Evolutionary conservation across 1,284 basidiomycete genomes (phyloP).

Genomic region (Apiotrichum gamsii): DNA sequence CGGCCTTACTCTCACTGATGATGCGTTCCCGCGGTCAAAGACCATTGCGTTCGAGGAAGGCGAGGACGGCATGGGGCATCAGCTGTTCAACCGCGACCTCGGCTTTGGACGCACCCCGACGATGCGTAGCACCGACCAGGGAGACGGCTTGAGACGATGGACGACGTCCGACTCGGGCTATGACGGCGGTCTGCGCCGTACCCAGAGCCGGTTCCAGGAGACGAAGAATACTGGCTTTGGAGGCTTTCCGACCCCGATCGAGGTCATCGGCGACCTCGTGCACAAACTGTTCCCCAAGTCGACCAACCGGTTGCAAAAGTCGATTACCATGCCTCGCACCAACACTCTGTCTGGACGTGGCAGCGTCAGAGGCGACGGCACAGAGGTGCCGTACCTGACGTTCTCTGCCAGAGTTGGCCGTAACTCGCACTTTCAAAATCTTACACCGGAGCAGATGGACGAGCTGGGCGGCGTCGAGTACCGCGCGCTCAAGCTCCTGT

Average conservation of each 20-base stretch:
- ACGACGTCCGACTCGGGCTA: slow-evolving; percentile 19
- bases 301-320: slow-evolving; percentile 54
- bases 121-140: slow-evolving; percentile 20
- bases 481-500: slow-evolving; percentile 69
- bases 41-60: slow-evolving; percentile 56
- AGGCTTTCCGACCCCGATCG: slow-evolving; percentile 78
- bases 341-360: slow-evolving; percentile 53
- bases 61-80: slow-evolving; percentile 24
- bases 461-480: slow-evolving; percentile 94
- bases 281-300: slow-evolving; percentile 57
- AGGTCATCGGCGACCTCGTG: slow-evolving; percentile 54
- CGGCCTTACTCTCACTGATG: neutral
- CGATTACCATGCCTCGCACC: slow-evolving; percentile 66
- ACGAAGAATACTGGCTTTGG: slow-evolving; percentile 56
- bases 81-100: slow-evolving; percentile 11
- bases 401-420: slow-evolving; percentile 78
- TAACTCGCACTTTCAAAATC: slow-evolving; percentile 76
- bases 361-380: slow-evolving; percentile 40
- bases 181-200: slow-evolving; percentile 28
- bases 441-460: slow-evolving; percentile 77
- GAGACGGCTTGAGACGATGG: slow-evolving; percentile 22
- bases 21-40: slow-evolving; percentile 51
- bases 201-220: slow-evolving; percentile 33
- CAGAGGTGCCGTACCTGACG: slow-evolving; percentile 72
- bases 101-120: slow-evolving; percentile 39